phyloP scores from a whole-genome alignment of 1,284 basidiomycete genomes.

The Takashimella tepidaria region DNA sequence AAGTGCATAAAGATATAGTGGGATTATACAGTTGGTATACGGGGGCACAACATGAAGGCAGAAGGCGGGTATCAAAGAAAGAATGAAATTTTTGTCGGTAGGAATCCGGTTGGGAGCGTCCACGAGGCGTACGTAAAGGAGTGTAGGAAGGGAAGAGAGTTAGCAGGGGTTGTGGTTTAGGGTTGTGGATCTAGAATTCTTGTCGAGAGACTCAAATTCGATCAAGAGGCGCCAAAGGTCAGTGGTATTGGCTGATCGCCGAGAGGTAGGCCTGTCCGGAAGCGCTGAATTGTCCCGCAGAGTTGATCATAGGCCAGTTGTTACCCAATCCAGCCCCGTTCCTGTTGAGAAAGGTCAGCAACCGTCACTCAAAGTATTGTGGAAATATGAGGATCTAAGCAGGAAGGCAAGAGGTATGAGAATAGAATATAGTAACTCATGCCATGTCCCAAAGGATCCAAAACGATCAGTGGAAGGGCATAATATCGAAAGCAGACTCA shows the following conservation, averaged over 20 bases:
- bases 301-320: not conserved
- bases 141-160: too few relatives aligned
- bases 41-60: not conserved
- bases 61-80: not conserved
- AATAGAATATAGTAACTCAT: too few relatives aligned
- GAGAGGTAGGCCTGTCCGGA: not conserved
- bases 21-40: too few relatives aligned
- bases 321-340: not conserved
- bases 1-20: not conserved
- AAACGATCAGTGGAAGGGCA: too few relatives aligned
- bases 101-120: not conserved
- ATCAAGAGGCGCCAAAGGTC: not conserved
- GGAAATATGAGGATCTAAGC: too few relatives aligned
- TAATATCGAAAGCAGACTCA: too few relatives aligned
- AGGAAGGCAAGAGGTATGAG: too few relatives aligned
- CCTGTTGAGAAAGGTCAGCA: not conserved
- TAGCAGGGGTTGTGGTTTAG: not conserved
- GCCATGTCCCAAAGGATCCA: too few relatives aligned
- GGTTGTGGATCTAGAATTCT: not conserved
- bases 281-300: not conserved
- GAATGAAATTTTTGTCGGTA: not conserved
- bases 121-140: too few relatives aligned
- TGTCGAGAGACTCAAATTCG: not conserved
- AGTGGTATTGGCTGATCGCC: not conserved
- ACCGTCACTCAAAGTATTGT: too few relatives aligned